Evolutionary conservation across 129 eudicot genomes (phyloP), one percentile per base, ranked within the genome.

Genomic region (Flaveria sonorensis): DNA sequence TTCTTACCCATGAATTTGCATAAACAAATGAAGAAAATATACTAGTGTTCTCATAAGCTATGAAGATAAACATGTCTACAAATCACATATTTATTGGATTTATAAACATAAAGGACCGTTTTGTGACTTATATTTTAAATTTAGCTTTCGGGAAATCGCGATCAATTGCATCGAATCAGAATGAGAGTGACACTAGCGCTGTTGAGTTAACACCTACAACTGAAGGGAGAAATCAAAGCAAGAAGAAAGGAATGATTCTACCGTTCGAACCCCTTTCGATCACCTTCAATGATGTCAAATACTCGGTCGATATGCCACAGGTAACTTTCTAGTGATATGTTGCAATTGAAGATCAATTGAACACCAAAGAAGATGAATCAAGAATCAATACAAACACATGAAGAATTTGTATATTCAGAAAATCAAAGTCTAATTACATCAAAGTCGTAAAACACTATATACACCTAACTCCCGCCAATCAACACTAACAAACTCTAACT

Each of bases 291-390:
- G 87, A 92, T 9, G 70, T 92, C 32, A 82, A 68, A 61, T 92
- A 92, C 81, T 89, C 98, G 0, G 93, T 89, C 3, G 96, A 92
- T 83, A 92, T 92, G 97, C 97, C 97, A 46, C 83, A 60, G 89
- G 97, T 92, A 74, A 6, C 7, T 56, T 26, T 32, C 24, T 20
- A 13, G 21, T 18, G 15, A n/a, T n/a, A n/a, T n/a, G n/a, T n/a
- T n/a, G n/a, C n/a, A n/a, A n/a, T n/a, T n/a, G n/a, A n/a, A n/a
- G n/a, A n/a, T n/a, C n/a, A n/a, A n/a, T n/a, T n/a, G n/a, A n/a
- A n/a, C n/a, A n/a, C n/a, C n/a, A n/a, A n/a, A n/a, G n/a, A n/a
- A n/a, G n/a, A n/a, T n/a, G n/a, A n/a, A n/a, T n/a, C n/a, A n/a
- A n/a, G n/a, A n/a, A n/a, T n/a, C n/a, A n/a, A n/a, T n/a, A n/a